These are phyloP conservation scores for Cladosporium halotolerans DNA, from an alignment of 2,329 filamentous ascomycete species.

Conservation along the genomic window DNA sequence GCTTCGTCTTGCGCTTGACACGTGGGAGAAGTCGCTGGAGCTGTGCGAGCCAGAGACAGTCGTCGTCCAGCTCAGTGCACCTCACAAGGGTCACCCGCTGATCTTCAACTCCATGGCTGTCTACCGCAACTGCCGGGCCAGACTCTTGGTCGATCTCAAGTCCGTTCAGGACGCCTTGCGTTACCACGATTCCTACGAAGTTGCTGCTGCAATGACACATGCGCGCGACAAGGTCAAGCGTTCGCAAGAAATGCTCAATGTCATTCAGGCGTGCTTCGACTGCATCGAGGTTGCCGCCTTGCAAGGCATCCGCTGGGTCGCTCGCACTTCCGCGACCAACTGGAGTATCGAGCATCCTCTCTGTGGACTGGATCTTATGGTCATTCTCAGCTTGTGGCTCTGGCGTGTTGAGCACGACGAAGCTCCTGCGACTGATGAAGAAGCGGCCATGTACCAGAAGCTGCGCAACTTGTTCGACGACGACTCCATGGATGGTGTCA, in stretches of 20 bases:
- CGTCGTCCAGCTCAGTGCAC: slow-evolving; percentile 81
- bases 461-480: slow-evolving; percentile 85
- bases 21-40: slow-evolving; percentile 96
- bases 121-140: slow-evolving; percentile 86
- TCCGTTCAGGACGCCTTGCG: slow-evolving; percentile 91
- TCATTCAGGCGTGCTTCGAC: slow-evolving; percentile 95
- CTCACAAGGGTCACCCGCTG: slow-evolving; percentile 90
- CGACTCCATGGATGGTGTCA: slow-evolving; percentile 75
- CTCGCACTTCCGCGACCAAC: slow-evolving; percentile 94
- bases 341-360: slow-evolving; percentile 98
- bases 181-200: slow-evolving; percentile 95
- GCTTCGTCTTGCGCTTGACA: slow-evolving; percentile 87
- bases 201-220: slow-evolving; percentile 92
- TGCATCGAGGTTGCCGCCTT: slow-evolving; percentile 93
- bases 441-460: slow-evolving; percentile 86
- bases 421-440: slow-evolving; percentile 77
- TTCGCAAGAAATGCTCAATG: slow-evolving; percentile 95
- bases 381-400: slow-evolving; percentile 95
- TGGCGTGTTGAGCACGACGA: slow-evolving; percentile 99
- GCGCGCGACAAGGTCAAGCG: slow-evolving; percentile 91
- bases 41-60: slow-evolving; percentile 88
- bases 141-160: slow-evolving; percentile 92
- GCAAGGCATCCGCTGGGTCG: slow-evolving; percentile 95
- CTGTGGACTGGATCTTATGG: slow-evolving; percentile 93
- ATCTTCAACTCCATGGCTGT: slow-evolving; percentile 98